These are phyloP conservation scores for Trichoderma sp. DNA, from an alignment of 2,329 filamentous ascomycete genomes.

Conservation along the genomic window DNA sequence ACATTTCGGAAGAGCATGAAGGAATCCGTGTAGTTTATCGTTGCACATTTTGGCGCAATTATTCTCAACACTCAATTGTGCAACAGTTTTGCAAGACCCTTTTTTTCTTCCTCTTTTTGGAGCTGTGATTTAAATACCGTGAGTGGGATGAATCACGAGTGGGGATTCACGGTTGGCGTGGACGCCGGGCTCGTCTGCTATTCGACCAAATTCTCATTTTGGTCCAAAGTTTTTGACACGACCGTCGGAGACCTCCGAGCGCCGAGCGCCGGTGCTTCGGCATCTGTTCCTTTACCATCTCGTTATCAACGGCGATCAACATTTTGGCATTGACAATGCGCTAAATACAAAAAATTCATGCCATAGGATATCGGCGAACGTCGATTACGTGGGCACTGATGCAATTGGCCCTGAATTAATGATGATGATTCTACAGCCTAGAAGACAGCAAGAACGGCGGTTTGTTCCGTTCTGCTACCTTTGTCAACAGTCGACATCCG, in stretches of 20 bases:
- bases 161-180: background rate
- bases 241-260: background rate
- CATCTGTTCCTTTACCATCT: background rate
- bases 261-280: background rate
- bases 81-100: too few relatives aligned
- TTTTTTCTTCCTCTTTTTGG: background rate
- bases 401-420: background rate
- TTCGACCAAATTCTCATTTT: background rate
- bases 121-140: background rate
- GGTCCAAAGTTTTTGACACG: background rate
- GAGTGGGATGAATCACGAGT: background rate
- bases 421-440: background rate
- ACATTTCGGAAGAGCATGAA: slow-evolving; percentile 69
- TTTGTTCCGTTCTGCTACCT: background rate
- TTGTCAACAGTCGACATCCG: background rate
- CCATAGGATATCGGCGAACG: background rate
- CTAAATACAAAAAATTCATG: background rate
- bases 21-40: slow-evolving; percentile 50
- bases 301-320: background rate
- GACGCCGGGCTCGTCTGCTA: background rate
- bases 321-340: background rate
- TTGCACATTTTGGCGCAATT: slow-evolving; percentile 50
- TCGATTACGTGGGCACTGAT: background rate
- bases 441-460: background rate
- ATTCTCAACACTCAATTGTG: background rate